Evolutionary conservation across 225 moss, liverwort and hornwort species (phyloP).

Genomic region (Polytrichum commune): DNA sequence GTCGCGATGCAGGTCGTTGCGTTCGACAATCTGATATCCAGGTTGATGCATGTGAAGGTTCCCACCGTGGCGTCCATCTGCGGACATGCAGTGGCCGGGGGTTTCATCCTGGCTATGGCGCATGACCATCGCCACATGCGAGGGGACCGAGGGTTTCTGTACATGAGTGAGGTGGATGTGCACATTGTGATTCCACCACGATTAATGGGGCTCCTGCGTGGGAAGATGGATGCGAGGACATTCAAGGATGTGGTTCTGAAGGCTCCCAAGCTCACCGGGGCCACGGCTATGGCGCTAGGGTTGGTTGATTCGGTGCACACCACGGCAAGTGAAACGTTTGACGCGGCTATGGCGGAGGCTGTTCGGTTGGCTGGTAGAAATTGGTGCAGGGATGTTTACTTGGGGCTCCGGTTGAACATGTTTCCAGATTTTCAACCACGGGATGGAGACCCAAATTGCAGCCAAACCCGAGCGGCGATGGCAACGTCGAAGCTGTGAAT

Average conservation of each 20-base stretch:
- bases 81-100: conserved; percentile 69
- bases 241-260: conserved; percentile 68
- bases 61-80: conserved; percentile 77
- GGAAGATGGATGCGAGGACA: conserved; percentile 44
- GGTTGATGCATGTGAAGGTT: conserved; percentile 48
- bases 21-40: conserved; percentile 25
- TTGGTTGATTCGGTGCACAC: conserved; percentile 50
- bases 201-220: conserved; percentile 32
- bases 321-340: conserved; percentile 36
- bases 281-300: conserved; percentile 29
- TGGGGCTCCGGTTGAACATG: conserved; percentile 49
- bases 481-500: too few relatives aligned
- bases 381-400: conserved; percentile 45
- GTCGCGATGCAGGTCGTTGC: not conserved
- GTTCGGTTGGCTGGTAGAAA: conserved; percentile 34
- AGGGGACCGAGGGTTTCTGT: conserved; percentile 42
- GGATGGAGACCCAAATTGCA: too few relatives aligned
- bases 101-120: conserved; percentile 67
- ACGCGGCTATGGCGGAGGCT: conserved; percentile 50
- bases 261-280: conserved; percentile 45
- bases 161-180: conserved; percentile 78
- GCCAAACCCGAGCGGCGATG: too few relatives aligned
- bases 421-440: conserved; percentile 21
- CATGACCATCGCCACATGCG: conserved; percentile 80
- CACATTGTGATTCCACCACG: conserved; percentile 27